Conservation (phyloP, 164 flowering plant species). For the Magnolia sinica region DNA sequence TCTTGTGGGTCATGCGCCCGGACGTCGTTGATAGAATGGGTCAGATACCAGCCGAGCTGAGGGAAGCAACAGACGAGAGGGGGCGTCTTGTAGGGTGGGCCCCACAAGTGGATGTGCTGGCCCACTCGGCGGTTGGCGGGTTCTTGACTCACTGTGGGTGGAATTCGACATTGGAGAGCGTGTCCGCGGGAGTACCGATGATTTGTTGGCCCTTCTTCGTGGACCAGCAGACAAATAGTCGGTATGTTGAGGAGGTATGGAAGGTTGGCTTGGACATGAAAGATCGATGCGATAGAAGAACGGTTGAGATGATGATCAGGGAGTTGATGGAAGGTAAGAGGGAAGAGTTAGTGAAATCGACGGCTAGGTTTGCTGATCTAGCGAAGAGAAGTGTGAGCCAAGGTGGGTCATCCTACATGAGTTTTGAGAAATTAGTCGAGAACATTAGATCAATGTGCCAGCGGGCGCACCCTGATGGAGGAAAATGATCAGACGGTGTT, state of each 20-base stretch:
- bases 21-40: constrained; percentile 17
- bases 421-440: constrained; percentile 21
- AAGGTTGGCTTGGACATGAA: constrained; percentile 29
- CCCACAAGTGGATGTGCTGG: constrained; percentile 28
- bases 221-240: constrained; percentile 28
- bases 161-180: constrained; percentile 31
- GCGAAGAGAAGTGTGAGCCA: constrained; percentile 13
- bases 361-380: constrained; percentile 10
- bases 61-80: constrained; percentile 21
- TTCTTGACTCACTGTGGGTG: constrained; percentile 33
- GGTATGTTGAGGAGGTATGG: constrained; percentile 25
- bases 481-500: too few species aligned
- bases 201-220: constrained; percentile 26
- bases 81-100: constrained; percentile 31
- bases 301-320: constrained; percentile 28
- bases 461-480: too few species aligned
- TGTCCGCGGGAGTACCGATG: constrained; percentile 26
- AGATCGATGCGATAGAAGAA: constrained; percentile 21
- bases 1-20: constrained; percentile 51
- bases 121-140: constrained; percentile 30
- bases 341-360: constrained; percentile 15
- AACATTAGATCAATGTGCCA: constrained; percentile 18
- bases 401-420: constrained; percentile 29
- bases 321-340: constrained; percentile 31
- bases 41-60: constrained; percentile 19